phyloP scores from a whole-genome alignment of 306 rosid species.

The Notholithocarpus densiflorus region DNA sequence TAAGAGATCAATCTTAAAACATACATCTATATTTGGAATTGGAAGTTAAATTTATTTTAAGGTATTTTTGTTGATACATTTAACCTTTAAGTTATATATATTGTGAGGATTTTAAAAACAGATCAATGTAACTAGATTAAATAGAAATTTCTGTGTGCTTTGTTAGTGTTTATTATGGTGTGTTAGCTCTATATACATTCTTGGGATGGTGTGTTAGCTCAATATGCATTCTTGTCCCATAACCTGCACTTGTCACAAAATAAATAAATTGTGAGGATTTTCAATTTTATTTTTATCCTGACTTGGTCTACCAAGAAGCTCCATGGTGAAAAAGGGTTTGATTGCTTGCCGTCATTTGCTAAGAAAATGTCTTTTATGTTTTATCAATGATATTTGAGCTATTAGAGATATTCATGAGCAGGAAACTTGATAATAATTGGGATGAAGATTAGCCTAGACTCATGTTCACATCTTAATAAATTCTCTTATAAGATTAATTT shows the following conservation, averaged over 20 bases:
- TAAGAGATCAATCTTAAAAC: background rate
- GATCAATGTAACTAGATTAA: too few relatives aligned
- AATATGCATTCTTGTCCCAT: too few relatives aligned
- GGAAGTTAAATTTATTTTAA: background rate
- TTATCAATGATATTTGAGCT: background rate
- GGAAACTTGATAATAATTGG: background rate
- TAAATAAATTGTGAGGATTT: background rate
- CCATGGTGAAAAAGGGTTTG: background rate
- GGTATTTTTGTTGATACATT: background rate
- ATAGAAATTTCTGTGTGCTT: too few relatives aligned
- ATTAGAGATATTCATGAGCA: background rate
- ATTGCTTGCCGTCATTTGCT: background rate
- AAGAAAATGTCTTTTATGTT: background rate
- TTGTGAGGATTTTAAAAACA: background rate
- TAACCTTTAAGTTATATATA: background rate
- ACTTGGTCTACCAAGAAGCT: background rate
- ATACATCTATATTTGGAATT: background rate
- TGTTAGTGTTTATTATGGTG: too few relatives aligned
- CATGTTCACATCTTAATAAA: background rate
- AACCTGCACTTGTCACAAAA: too few relatives aligned
- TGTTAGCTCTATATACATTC: too few relatives aligned
- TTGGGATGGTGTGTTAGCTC: too few relatives aligned
- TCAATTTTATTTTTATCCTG: background rate
- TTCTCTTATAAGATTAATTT: background rate
- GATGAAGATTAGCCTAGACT: background rate